Conservation (phyloP, 2,329 filamentous ascomycete species). For the Coniella lustricola region DNA sequence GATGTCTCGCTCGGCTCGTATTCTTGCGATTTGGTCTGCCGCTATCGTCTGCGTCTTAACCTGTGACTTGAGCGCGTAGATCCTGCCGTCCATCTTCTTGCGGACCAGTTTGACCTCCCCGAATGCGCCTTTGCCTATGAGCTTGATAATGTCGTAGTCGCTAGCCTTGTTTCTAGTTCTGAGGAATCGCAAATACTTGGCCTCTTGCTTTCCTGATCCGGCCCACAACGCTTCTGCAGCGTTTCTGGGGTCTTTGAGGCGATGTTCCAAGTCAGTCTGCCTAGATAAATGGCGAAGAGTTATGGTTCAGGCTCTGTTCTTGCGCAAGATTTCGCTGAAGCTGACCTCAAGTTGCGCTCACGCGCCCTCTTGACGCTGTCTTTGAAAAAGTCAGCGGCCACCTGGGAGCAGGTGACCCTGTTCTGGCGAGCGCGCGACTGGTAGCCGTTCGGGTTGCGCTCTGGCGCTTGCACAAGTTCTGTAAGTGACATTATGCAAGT, state of each 20-base stretch:
- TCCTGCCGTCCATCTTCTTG: conserved; percentile 91
- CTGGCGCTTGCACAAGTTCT: conserved; percentile 37
- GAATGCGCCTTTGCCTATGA: conserved; percentile 98
- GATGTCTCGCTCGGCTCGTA: conserved; percentile 95
- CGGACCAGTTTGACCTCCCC: conserved; percentile 97
- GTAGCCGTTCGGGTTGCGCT: conserved; percentile 58
- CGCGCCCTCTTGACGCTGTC: conserved; percentile 94
- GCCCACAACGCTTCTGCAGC: conserved; percentile 74
- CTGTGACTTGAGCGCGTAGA: conserved; percentile 96
- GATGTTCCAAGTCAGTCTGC: conserved; percentile 87
- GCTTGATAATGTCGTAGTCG: conserved; percentile 94
- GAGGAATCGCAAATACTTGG: conserved; percentile 89
- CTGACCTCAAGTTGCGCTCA: conserved; percentile 94
- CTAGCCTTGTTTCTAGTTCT: conserved; percentile 87
- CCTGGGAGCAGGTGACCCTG: conserved; percentile 51
- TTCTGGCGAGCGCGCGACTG: conserved; percentile 30
- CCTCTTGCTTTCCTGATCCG: conserved; percentile 74
- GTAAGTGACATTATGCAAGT: conserved; percentile 5
- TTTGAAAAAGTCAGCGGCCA: conserved; percentile 91
- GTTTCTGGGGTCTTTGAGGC: too few relatives aligned
- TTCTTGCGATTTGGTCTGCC: conserved; percentile 95
- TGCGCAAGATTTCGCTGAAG: too few relatives aligned
- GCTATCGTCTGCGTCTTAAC: conserved; percentile 99
- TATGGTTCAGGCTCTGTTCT: conserved; percentile 20
- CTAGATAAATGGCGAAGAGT: conserved; percentile 36